These are phyloP conservation scores for Anthoceros angustus DNA, from an alignment of 225 moss, liverwort and hornwort genomes.

Conservation along the genomic window DNA sequence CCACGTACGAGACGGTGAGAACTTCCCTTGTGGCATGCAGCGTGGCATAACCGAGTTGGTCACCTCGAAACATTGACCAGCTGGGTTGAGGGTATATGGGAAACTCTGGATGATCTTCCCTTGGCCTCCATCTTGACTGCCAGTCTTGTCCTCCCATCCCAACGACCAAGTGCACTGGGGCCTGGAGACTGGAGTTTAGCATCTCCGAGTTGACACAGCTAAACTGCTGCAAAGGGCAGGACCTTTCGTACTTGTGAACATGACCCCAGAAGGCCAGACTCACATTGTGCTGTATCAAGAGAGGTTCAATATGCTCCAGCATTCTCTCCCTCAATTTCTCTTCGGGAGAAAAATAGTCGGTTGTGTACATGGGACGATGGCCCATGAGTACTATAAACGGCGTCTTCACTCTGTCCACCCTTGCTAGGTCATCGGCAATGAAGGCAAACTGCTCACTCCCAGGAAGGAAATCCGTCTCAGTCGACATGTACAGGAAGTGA, in stretches of 20 bases:
- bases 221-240: conserved; percentile 47
- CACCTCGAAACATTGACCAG: conserved; percentile 69
- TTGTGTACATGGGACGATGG: conserved; percentile 83
- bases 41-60: conserved; percentile 54
- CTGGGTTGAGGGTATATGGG: conserved; percentile 58
- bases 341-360: conserved; percentile 6
- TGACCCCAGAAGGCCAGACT: conserved; percentile 74
- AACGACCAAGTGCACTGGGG: conserved; percentile 74
- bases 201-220: conserved; percentile 26
- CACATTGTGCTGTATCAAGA: conserved; percentile 51
- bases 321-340: conserved; percentile 12
- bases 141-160: conserved; percentile 97
- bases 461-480: conserved; percentile 54
- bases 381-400: conserved; percentile 78
- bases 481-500: conserved; percentile 79
- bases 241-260: conserved; percentile 92
- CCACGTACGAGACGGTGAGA: conserved; percentile 50
- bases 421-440: conserved; percentile 43
- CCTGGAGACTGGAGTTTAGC: conserved; percentile 5
- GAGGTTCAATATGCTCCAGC: conserved; percentile 54
- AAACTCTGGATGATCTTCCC: conserved; percentile 33
- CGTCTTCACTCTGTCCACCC: conserved; percentile 36
- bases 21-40: conserved; percentile 41
- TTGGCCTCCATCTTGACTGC: conserved; percentile 55
- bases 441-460: conserved; percentile 50